Conservation (phyloP, 352 stramenopile genomes). For the Phytophthora pinifolia region DNA sequence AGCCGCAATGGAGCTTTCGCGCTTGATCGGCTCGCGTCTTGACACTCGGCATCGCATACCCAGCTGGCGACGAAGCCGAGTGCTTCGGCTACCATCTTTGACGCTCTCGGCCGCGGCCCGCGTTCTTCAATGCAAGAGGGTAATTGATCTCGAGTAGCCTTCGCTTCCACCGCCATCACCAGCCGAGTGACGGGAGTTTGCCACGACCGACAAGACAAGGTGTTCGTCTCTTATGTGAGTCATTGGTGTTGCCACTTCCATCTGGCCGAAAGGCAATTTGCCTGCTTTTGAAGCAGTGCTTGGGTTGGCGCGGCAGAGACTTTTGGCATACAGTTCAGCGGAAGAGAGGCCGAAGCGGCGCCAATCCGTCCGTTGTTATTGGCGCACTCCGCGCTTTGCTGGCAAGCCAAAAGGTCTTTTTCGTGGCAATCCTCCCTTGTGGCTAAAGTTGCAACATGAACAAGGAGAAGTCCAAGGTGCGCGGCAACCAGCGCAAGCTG, state of each 20-base stretch:
- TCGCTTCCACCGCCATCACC: too few relatives aligned
- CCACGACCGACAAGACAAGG: too few relatives aligned
- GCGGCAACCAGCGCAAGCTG: slow-evolving; percentile 49
- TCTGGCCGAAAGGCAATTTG: too few relatives aligned
- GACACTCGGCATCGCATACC: slow-evolving; percentile 22
- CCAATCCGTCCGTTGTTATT: not conserved
- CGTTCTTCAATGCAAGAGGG: not conserved
- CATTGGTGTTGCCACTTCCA: too few relatives aligned
- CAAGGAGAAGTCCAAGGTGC: slow-evolving; percentile 53
- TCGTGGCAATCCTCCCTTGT: slow-evolving; percentile 6
- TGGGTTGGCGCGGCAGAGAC: too few relatives aligned
- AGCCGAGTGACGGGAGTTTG: too few relatives aligned
- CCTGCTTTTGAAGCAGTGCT: too few relatives aligned
- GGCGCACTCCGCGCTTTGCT: slow-evolving; percentile 31
- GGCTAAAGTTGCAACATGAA: slow-evolving; percentile 27
- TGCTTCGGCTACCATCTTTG: not conserved
- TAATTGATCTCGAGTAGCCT: too few relatives aligned
- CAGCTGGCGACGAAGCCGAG: slow-evolving; percentile 18
- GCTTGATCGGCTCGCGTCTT: not conserved
- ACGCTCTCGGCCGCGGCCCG: not conserved
- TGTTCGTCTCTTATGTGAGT: too few relatives aligned
- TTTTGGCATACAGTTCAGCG: slow-evolving; percentile 1
- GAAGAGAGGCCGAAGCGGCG: slow-evolving; percentile 19
- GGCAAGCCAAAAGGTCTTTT: slow-evolving; percentile 14
- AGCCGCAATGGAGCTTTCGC: slow-evolving; percentile 1